These are phyloP conservation scores for Globisporangium irregulare DNA, from an alignment of 352 stramenopile genomes.

Conservation along the genomic window DNA sequence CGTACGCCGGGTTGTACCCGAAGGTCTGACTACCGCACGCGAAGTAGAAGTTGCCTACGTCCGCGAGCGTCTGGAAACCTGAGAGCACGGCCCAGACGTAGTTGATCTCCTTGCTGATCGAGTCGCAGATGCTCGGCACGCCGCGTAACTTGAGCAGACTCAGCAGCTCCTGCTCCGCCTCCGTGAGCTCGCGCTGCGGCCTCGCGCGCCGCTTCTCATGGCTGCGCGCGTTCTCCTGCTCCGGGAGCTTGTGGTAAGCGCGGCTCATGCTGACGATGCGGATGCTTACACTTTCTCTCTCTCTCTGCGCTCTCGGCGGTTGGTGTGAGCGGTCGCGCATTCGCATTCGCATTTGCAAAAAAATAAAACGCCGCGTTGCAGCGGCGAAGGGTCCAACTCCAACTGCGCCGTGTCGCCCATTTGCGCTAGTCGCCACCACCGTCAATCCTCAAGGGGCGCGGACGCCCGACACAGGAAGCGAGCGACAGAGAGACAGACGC, in stretches of 20 bases:
- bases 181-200: conserved; percentile 29
- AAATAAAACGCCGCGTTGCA: background rate
- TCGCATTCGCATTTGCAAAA: background rate
- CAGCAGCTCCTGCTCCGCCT: conserved; percentile 68
- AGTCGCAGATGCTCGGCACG: conserved; percentile 62
- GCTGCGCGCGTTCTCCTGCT: conserved; percentile 3
- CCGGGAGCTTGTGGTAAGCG: conserved; percentile 30
- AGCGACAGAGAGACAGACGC: background rate
- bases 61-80: conserved; percentile 63
- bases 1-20: conserved; percentile 59
- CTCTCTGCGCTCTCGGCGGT: background rate
- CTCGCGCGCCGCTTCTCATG: conserved; percentile 2
- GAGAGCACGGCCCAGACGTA: conserved; percentile 71
- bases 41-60: conserved; percentile 77
- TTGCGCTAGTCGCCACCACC: conserved; percentile 11
- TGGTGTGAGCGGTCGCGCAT: background rate
- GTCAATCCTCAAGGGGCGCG: conserved; percentile 5
- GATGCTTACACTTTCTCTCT: background rate
- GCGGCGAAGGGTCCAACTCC: background rate
- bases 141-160: conserved; percentile 56
- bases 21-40: conserved; percentile 62
- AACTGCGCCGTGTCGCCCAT: background rate
- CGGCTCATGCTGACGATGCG: conserved; percentile 16
- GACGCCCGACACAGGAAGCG: background rate
- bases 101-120: conserved; percentile 75